Evolutionary conservation across 441 rosid species (phyloP).

Genomic region (Erodium trifolium): DNA sequence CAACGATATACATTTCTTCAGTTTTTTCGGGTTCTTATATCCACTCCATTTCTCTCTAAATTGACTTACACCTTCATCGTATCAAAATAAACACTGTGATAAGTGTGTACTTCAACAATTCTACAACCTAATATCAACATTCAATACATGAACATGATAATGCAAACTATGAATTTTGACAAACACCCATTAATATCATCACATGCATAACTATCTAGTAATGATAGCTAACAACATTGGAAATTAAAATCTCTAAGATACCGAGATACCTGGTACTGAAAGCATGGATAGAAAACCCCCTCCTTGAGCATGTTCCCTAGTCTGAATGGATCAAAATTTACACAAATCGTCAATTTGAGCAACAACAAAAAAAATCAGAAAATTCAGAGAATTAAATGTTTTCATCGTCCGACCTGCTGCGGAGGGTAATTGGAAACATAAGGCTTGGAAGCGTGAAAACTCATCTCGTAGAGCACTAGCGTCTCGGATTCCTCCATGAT

Average conservation of each 20-base stretch:
- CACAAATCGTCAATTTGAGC: constrained; percentile 13
- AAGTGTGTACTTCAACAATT: background rate
- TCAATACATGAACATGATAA: background rate
- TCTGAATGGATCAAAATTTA: constrained; percentile 29
- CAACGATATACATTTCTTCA: constrained; percentile 40
- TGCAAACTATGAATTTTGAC: background rate
- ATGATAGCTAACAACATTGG: background rate
- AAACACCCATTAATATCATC: background rate
- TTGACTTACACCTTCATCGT: constrained; percentile 49
- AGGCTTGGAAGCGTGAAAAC: constrained; percentile 55
- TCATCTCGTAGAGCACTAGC: constrained; percentile 59
- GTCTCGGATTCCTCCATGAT: constrained; percentile 23
- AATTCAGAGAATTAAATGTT: background rate
- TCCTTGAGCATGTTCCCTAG: constrained; percentile 35
- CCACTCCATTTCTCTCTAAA: constrained; percentile 65
- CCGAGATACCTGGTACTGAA: constrained; percentile 36
- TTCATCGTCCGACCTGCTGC: constrained; percentile 32
- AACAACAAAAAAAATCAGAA: constrained; percentile 1
- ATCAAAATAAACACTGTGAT: constrained; percentile 9
- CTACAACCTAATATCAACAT: background rate
- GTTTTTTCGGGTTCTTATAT: constrained; percentile 39
- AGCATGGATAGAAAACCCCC: constrained; percentile 49
- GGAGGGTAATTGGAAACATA: constrained; percentile 66
- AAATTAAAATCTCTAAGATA: background rate
- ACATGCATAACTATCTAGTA: background rate